Conservation (phyloP, 805 yeast species). For the Wickerhamomyces subpelliculosus region DNA sequence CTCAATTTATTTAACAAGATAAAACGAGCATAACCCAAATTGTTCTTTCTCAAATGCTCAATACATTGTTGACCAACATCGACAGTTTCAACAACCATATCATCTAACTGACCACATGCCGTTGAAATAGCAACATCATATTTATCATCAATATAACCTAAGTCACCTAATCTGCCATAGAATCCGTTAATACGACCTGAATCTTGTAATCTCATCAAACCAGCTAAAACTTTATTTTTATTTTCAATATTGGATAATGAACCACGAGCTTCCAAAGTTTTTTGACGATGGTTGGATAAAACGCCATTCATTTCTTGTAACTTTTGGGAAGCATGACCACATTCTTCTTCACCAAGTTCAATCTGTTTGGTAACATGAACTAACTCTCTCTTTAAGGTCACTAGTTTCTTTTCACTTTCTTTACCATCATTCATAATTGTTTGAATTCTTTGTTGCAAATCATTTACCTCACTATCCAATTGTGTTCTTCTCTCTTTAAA, state of each 20-base stretch:
- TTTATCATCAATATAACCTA: slow-evolving; percentile 83
- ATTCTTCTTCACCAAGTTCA: slow-evolving; percentile 49
- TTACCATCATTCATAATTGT: slow-evolving; percentile 41
- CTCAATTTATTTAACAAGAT: slow-evolving; percentile 72
- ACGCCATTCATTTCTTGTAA: slow-evolving; percentile 49
- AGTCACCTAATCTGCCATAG: slow-evolving; percentile 84
- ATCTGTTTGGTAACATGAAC: slow-evolving; percentile 47
- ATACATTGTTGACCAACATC: slow-evolving; percentile 72
- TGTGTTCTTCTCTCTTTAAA: slow-evolving; percentile 39
- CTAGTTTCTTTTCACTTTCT: slow-evolving; percentile 39
- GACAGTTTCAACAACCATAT: slow-evolving; percentile 83
- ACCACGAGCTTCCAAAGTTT: slow-evolving; percentile 57
- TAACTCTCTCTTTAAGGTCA: slow-evolving; percentile 41
- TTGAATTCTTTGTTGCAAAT: slow-evolving; percentile 36
- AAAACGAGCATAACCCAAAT: slow-evolving; percentile 85
- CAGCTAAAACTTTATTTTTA: slow-evolving; percentile 65
- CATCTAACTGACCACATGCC: slow-evolving; percentile 86
- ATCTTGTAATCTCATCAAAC: slow-evolving; percentile 60
- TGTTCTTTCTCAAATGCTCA: slow-evolving; percentile 73
- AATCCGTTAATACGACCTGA: slow-evolving; percentile 84
- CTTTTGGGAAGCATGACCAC: slow-evolving; percentile 38
- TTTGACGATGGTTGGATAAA: slow-evolving; percentile 49
- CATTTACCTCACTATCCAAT: slow-evolving; percentile 36
- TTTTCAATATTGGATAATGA: slow-evolving; percentile 53
- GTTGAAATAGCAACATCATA: slow-evolving; percentile 94